Conservation (phyloP, 2,329 filamentous ascomycete genomes). For the Trichoderma breve region DNA sequence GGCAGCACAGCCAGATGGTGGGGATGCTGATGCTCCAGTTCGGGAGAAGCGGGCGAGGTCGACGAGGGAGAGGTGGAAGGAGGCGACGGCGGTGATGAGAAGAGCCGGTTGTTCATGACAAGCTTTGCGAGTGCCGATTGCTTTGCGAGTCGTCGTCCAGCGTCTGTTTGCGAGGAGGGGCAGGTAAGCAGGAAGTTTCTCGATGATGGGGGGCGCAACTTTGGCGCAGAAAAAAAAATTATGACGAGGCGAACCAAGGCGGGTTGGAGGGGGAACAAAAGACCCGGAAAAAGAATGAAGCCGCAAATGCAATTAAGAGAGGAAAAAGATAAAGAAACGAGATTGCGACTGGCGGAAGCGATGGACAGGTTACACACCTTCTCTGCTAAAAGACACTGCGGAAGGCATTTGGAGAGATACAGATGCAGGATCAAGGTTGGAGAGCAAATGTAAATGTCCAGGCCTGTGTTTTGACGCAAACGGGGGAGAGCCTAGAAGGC, state of each 20-base stretch:
- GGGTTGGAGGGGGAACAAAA: neutral
- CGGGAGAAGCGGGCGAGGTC: constrained; percentile 31
- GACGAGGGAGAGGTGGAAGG: constrained; percentile 29
- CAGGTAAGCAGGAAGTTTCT: neutral
- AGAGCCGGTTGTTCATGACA: constrained; percentile 46
- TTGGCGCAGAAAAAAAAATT: neutral
- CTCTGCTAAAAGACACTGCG: constrained; percentile 24
- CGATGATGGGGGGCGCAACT: neutral
- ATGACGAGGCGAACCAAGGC: neutral
- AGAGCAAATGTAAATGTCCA: neutral
- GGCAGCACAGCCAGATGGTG: constrained; percentile 34
- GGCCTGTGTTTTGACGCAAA: constrained; percentile 17
- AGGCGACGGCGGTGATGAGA: constrained; percentile 33
- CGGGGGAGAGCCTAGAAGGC: constrained; percentile 6
- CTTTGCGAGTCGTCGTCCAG: constrained; percentile 38
- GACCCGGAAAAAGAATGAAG: neutral
- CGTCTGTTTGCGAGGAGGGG: constrained; percentile 26
- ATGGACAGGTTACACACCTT: constrained; percentile 25
- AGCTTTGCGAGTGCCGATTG: constrained; percentile 44
- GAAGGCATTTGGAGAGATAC: constrained; percentile 26
- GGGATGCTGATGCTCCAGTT: constrained; percentile 34
- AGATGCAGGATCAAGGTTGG: constrained; percentile 16
- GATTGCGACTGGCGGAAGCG: neutral
- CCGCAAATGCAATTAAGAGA: neutral
- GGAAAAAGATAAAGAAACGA: constrained; percentile 1